Evolutionary conservation across 2,329 filamentous ascomycete species (phyloP).

Genomic region (Fusarium bactridioides): DNA sequence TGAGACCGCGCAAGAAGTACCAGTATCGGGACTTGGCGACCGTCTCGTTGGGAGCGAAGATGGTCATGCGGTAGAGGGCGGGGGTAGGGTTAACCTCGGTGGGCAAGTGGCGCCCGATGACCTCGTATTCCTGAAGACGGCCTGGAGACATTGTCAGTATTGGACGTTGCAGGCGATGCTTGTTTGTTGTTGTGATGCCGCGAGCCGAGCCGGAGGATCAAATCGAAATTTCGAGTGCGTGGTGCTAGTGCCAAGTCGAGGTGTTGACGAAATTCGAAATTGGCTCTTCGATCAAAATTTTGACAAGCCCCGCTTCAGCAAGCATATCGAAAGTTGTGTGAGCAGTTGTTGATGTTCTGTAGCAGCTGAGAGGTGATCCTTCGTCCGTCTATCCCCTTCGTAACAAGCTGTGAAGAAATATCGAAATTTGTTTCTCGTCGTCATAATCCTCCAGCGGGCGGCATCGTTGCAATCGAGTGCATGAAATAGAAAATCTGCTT

Average conservation of each 20-base stretch:
- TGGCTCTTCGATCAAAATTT: neutral
- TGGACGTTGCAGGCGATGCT: neutral
- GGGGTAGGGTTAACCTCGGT: slow-evolving; percentile 96
- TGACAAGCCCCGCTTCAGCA: neutral
- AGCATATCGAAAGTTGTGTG: neutral
- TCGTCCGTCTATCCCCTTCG: neutral
- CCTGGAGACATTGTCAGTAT: slow-evolving; percentile 64
- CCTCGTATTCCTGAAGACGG: slow-evolving; percentile 99
- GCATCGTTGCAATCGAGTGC: slow-evolving; percentile 35
- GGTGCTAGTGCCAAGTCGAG: neutral
- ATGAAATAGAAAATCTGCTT: slow-evolving; percentile 52
- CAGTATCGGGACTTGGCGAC: slow-evolving; percentile 99
- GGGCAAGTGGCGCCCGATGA: slow-evolving; percentile 99
- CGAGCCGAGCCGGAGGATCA: slow-evolving; percentile 13
- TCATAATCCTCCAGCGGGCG: slow-evolving; percentile 34
- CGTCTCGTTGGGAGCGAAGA: slow-evolving; percentile 97
- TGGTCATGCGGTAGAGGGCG: slow-evolving; percentile 99
- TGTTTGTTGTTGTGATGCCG: slow-evolving; percentile 17
- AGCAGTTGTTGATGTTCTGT: neutral
- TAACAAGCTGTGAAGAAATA: slow-evolving; percentile 7
- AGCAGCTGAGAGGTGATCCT: slow-evolving; percentile 1
- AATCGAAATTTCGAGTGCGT: slow-evolving; percentile 9
- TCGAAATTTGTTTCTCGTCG: slow-evolving; percentile 34
- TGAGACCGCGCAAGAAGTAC: slow-evolving; percentile 99
- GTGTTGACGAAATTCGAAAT: slow-evolving; percentile 20